A percentile compares a stretch with the other conserved stretches of the same genome.
These are phyloP conservation scores for Sequoiadendron giganteum DNA, from an alignment of 75 land plant genomes.

Conservation along the genomic window DNA sequence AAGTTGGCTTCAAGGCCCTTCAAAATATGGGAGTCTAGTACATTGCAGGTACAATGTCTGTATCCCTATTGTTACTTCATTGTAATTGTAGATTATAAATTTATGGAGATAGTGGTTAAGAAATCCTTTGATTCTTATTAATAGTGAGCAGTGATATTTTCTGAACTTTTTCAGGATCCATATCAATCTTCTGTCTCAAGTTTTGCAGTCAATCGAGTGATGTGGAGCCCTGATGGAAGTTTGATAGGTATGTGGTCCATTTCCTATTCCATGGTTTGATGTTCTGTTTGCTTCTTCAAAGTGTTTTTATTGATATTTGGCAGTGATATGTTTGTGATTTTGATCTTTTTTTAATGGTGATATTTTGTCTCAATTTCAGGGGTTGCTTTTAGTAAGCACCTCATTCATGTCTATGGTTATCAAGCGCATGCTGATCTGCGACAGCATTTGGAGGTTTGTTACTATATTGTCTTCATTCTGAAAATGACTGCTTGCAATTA, in stretches of 20 bases:
- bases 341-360: neutral
- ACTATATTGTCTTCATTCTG: neutral
- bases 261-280: neutral
- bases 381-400: conserved; percentile 69
- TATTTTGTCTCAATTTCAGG: conserved; percentile 37
- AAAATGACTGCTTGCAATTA: neutral
- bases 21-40: conserved; percentile 77
- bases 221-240: conserved; percentile 37
- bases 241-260: conserved; percentile 15
- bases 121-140: neutral
- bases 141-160: neutral
- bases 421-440: conserved; percentile 49
- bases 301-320: neutral
- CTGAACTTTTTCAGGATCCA: neutral
- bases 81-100: neutral
- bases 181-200: conserved; percentile 9
- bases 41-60: conserved; percentile 51
- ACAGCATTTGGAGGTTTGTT: conserved; percentile 57
- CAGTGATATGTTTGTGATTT: neutral
- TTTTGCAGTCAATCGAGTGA: conserved; percentile 23
- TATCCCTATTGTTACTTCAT: neutral
- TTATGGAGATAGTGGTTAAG: neutral
- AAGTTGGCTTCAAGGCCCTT: conserved; percentile 70
- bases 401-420: conserved; percentile 66
- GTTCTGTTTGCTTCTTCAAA: neutral